Conservation (phyloP, 2,329 filamentous ascomycete species). For the Penicillium sp. region DNA sequence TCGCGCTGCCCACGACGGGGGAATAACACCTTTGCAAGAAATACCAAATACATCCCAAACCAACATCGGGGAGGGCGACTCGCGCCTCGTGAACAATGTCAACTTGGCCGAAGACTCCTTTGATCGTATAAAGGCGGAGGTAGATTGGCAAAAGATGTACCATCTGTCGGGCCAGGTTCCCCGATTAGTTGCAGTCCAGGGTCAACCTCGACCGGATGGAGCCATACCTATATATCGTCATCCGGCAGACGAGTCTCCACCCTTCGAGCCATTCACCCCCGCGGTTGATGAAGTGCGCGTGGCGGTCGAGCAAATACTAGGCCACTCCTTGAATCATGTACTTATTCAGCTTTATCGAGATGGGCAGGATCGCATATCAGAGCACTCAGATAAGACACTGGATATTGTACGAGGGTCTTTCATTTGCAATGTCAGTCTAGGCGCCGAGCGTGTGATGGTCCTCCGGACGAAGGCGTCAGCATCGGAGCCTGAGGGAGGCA, state of each 20-base stretch:
- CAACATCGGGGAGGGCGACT: slow-evolving; percentile 75
- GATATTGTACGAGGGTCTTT: slow-evolving; percentile 78
- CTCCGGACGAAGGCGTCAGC: slow-evolving; percentile 66
- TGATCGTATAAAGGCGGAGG: slow-evolving; percentile 67
- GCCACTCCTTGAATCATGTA: slow-evolving; percentile 83
- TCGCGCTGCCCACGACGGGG: not conserved
- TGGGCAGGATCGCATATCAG: slow-evolving; percentile 87
- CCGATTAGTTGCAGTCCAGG: slow-evolving; percentile 86
- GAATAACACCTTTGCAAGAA: not conserved
- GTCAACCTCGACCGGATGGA: slow-evolving; percentile 64
- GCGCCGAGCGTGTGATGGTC: slow-evolving; percentile 84
- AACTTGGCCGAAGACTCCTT: slow-evolving; percentile 64
- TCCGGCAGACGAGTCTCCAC: slow-evolving; percentile 82
- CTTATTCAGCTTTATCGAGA: slow-evolving; percentile 91
- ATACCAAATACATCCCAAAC: not conserved
- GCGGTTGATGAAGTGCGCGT: slow-evolving; percentile 67
- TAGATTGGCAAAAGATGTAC: slow-evolving; percentile 87
- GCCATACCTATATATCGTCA: slow-evolving; percentile 87
- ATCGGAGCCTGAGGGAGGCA: slow-evolving; percentile 23
- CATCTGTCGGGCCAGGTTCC: slow-evolving; percentile 91
- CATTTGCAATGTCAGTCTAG: slow-evolving; percentile 92
- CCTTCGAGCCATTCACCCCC: slow-evolving; percentile 71
- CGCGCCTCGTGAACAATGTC: slow-evolving; percentile 67
- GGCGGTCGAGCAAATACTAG: slow-evolving; percentile 68
- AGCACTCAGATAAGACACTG: slow-evolving; percentile 95